Evolutionary conservation across 169 alveolate genomes (phyloP).

Genomic region (Plasmodium blacklocki): DNA sequence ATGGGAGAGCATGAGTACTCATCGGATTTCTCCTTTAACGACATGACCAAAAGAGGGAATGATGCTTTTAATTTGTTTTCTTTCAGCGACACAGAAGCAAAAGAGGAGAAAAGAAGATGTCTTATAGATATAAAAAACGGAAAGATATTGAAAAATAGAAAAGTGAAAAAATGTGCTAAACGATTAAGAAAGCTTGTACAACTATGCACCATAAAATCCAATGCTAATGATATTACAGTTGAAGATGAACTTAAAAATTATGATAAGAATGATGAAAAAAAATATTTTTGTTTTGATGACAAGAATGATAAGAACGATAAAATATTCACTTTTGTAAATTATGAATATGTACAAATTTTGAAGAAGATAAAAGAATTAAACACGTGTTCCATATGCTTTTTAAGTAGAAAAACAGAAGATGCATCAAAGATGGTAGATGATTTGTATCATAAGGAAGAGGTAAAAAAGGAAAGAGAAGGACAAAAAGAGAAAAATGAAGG

Average conservation of each 20-base stretch:
- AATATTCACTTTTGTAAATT: conserved; percentile 32
- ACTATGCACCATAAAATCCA: too few species aligned
- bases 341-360: conserved; percentile 26
- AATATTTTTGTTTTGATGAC: not conserved
- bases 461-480: not conserved
- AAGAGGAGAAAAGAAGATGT: not conserved
- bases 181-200: not conserved
- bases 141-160: not conserved
- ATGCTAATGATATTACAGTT: too few species aligned
- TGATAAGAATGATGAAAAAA: not conserved
- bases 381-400: too few species aligned
- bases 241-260: too few species aligned
- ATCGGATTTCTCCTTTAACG: not conserved
- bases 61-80: not conserved
- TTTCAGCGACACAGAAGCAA: conserved; percentile 7
- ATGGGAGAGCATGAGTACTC: not conserved
- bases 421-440: too few species aligned
- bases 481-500: not conserved
- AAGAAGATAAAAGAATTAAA: conserved; percentile 2
- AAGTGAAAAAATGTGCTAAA: not conserved
- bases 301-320: not conserved
- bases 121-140: not conserved
- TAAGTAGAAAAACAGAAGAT: too few species aligned
- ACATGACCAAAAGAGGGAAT: not conserved
- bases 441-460: not conserved